Evolutionary conservation across 148 eudicot genomes (phyloP).

Genomic region (Pouteria glomerata): DNA sequence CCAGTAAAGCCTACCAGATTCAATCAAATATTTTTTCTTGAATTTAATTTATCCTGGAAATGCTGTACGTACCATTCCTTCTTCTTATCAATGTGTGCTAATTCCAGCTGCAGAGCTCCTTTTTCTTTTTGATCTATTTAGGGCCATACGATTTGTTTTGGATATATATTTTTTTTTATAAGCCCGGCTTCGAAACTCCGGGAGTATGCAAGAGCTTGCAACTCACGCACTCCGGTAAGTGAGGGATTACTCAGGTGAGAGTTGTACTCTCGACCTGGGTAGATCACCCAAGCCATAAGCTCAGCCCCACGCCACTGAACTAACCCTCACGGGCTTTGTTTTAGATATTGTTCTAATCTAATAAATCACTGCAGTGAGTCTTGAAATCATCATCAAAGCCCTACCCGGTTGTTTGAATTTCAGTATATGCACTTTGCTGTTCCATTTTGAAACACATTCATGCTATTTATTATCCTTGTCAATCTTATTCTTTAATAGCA

Average conservation of each 20-base stretch:
- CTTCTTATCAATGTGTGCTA: neutral
- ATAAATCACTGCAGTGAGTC: neutral
- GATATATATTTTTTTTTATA: too few species aligned
- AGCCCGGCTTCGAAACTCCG: too few species aligned
- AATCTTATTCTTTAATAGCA: neutral
- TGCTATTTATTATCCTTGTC: neutral
- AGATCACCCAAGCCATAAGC: too few species aligned
- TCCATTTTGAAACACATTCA: neutral
- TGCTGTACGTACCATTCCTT: neutral
- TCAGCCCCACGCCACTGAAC: too few species aligned
- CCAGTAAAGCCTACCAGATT: neutral
- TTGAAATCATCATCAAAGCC: neutral
- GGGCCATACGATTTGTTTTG: too few species aligned
- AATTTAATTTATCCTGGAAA: neutral
- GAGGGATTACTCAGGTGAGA: too few species aligned
- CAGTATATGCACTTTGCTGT: neutral
- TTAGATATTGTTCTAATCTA: neutral
- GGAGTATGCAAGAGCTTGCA: too few species aligned
- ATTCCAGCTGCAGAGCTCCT: neutral
- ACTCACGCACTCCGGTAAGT: too few species aligned
- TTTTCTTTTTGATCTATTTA: neutral
- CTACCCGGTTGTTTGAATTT: neutral
- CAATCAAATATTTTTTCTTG: neutral
- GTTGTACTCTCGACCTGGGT: too few species aligned
- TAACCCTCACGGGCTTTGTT: too few species aligned